Conservation (phyloP, 768 basidiomycete genomes). For the Termitomyces sp. region DNA sequence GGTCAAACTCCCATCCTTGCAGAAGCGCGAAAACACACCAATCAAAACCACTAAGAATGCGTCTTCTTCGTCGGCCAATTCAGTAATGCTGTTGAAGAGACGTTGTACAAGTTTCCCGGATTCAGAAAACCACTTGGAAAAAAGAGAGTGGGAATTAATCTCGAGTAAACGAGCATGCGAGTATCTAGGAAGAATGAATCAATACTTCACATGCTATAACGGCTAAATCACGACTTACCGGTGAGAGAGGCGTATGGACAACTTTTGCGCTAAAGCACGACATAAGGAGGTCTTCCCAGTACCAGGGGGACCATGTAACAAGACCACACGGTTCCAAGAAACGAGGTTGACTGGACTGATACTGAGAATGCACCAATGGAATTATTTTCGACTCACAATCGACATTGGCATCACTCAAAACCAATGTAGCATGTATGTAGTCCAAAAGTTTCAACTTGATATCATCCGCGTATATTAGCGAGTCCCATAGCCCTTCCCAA, state of each 20-base stretch:
- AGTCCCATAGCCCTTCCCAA: constrained; percentile 93
- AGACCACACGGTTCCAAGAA: constrained; percentile 92
- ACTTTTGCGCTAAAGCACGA: constrained; percentile 90
- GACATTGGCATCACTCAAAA: constrained; percentile 86
- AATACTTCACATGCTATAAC: not conserved
- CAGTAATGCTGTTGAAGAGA: constrained; percentile 82
- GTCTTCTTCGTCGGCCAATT: constrained; percentile 88
- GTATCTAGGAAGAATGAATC: constrained; percentile 49
- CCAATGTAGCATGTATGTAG: constrained; percentile 90
- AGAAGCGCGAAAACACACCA: constrained; percentile 36
- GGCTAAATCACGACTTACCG: constrained; percentile 38
- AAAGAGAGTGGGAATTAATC: constrained; percentile 97
- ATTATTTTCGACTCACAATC: constrained; percentile 51
- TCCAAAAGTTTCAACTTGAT: constrained; percentile 87
- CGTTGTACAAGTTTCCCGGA: constrained; percentile 97
- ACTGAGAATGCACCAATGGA: not conserved
- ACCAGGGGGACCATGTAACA: constrained; percentile 95
- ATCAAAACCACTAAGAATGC: constrained; percentile 93
- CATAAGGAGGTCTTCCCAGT: constrained; percentile 97
- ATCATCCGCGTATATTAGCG: constrained; percentile 76
- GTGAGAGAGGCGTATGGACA: constrained; percentile 84
- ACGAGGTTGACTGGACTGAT: constrained; percentile 71
- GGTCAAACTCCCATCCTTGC: not conserved
- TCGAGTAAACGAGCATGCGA: constrained; percentile 84
- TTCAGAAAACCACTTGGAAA: constrained; percentile 99